phyloP scores from a whole-genome alignment of 257 asterid species.

The Agastache rugosa region DNA sequence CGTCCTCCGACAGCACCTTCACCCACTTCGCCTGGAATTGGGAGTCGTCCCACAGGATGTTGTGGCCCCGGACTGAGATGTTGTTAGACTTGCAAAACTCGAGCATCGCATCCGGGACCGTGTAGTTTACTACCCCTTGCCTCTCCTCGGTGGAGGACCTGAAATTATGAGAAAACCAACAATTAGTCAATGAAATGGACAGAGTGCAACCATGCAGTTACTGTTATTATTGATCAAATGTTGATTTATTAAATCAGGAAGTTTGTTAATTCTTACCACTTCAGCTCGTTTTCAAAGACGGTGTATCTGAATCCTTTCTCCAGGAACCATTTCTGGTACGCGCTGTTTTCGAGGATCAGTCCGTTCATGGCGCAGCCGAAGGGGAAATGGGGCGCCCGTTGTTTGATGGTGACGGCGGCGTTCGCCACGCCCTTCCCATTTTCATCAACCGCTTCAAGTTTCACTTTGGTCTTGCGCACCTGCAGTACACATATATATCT shows the following conservation, averaged over 20 bases:
- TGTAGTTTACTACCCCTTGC: conserved; percentile 46
- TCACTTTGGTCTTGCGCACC: conserved; percentile 59
- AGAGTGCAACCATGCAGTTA: not conserved
- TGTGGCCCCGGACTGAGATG: conserved; percentile 63
- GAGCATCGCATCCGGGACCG: conserved; percentile 50
- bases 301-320: conserved; percentile 54
- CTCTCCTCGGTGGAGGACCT: conserved; percentile 43
- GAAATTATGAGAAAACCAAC: not conserved
- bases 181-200: not conserved
- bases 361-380: conserved; percentile 54
- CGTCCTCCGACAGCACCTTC: too few species aligned
- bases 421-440: conserved; percentile 53
- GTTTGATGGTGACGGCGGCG: conserved; percentile 47
- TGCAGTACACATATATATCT: not conserved
- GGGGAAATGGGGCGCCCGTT: conserved; percentile 36
- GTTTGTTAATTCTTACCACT: conserved; percentile 51
- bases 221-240: too few species aligned
- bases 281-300: conserved; percentile 69
- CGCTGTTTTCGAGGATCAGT: conserved; percentile 47
- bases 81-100: conserved; percentile 33
- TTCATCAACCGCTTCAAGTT: conserved; percentile 53
- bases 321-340: conserved; percentile 64
- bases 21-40: not conserved
- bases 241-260: too few species aligned
- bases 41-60: conserved; percentile 65